Percentiles rank a stretch among this genome's conserved stretches.
Conservation (phyloP, 495 filamentous ascomycete species). For the Hyaloscypha variabilis region DNA sequence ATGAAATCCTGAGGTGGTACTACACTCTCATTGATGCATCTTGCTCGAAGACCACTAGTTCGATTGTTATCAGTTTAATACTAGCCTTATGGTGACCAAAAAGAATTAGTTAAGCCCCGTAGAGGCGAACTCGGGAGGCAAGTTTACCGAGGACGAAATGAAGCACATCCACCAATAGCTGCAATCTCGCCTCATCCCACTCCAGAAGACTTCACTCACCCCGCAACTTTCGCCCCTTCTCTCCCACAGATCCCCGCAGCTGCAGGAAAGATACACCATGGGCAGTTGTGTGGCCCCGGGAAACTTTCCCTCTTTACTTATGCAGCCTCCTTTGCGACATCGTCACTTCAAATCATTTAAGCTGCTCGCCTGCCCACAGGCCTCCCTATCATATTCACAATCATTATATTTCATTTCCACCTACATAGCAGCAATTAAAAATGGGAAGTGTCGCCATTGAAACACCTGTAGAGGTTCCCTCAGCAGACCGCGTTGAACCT, state of each 20-base stretch:
- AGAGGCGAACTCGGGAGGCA: neutral
- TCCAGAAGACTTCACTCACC: neutral
- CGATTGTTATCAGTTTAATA: too few relatives aligned
- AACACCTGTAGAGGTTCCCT: conserved; percentile 32
- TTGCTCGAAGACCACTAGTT: neutral
- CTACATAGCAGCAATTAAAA: neutral
- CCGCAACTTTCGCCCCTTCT: neutral
- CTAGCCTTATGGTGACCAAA: too few relatives aligned
- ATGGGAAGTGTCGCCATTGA: conserved; percentile 24
- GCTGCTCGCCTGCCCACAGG: neutral
- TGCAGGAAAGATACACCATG: neutral
- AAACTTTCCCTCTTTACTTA: neutral
- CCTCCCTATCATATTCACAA: neutral
- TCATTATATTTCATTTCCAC: neutral
- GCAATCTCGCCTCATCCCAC: neutral
- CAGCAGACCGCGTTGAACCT: conserved; percentile 58
- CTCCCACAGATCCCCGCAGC: neutral
- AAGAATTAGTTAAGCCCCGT: too few relatives aligned
- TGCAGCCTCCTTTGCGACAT: neutral
- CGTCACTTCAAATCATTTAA: neutral
- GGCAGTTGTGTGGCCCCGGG: neutral
- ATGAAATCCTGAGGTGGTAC: too few relatives aligned
- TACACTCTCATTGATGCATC: too few relatives aligned
- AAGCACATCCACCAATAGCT: too few relatives aligned
- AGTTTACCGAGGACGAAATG: neutral